phyloP scores from a whole-genome alignment of 768 basidiomycete genomes.

The Hericium alpestre region DNA sequence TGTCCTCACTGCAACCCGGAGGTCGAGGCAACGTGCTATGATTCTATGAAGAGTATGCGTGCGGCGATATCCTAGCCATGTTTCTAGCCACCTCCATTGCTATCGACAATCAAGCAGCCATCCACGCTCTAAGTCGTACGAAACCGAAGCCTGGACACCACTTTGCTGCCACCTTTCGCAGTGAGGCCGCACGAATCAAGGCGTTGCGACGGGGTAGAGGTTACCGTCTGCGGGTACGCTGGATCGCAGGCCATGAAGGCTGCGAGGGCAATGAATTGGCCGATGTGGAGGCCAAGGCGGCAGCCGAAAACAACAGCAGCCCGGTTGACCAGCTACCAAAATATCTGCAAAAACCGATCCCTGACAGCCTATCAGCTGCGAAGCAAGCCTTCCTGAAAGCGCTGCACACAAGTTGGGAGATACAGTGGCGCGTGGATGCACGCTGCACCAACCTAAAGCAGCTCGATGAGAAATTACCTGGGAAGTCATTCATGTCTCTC shows the following conservation, averaged over 20 bases:
- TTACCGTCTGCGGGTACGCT: neutral
- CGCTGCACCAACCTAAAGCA: neutral
- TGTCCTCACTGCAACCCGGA: too few relatives aligned
- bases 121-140: neutral
- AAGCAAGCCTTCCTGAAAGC: neutral
- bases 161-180: neutral
- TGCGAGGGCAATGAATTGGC: neutral
- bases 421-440: neutral
- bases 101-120: conserved; percentile 9
- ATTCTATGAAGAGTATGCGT: too few relatives aligned
- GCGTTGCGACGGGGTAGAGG: neutral
- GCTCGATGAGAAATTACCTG: neutral
- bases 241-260: neutral
- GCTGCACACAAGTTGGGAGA: neutral
- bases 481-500: neutral
- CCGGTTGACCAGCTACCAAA: neutral
- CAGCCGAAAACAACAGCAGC: neutral
- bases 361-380: neutral
- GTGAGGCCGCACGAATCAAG: neutral
- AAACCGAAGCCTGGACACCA: conserved; percentile 6
- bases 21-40: too few relatives aligned
- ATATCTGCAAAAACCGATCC: neutral
- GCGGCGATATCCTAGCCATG: too few relatives aligned
- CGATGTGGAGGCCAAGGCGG: neutral
- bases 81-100: too few relatives aligned